Conservation (phyloP, 345 rosid genomes). For the Ailanthus altissimus region DNA sequence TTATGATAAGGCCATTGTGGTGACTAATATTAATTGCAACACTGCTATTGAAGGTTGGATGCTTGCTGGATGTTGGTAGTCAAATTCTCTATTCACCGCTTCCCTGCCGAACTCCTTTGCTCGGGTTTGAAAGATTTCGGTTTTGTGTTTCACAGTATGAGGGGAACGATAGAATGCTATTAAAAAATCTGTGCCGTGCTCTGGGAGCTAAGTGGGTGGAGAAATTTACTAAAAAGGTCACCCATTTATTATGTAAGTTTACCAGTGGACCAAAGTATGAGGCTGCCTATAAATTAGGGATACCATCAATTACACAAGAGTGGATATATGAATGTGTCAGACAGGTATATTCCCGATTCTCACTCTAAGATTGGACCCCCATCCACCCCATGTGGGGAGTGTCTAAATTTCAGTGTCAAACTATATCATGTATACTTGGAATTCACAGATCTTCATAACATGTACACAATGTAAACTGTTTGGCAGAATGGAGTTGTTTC, state of each 20-base stretch:
- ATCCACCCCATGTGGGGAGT: background rate
- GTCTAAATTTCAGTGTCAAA: background rate
- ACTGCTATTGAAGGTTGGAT: constrained; percentile 66
- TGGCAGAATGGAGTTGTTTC: constrained; percentile 72
- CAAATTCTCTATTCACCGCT: constrained; percentile 93
- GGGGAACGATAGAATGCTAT: constrained; percentile 68
- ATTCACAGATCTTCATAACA: background rate
- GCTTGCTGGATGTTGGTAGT: constrained; percentile 72
- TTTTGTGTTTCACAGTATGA: constrained; percentile 84
- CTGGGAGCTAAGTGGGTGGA: constrained; percentile 76
- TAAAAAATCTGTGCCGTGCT: constrained; percentile 75
- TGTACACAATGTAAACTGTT: constrained; percentile 1
- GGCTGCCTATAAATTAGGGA: constrained; percentile 77
- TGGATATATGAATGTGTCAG: constrained; percentile 90
- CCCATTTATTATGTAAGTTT: constrained; percentile 85
- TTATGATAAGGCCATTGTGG: constrained; percentile 24
- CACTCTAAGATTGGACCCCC: background rate
- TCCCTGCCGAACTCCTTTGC: constrained; percentile 80
- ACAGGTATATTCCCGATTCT: constrained; percentile 52
- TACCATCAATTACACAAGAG: constrained; percentile 59
- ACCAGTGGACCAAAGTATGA: constrained; percentile 73
- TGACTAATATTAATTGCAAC: constrained; percentile 22
- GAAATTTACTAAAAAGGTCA: constrained; percentile 71
- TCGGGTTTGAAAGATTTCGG: constrained; percentile 71
- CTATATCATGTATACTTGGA: constrained; percentile 9